These are phyloP conservation scores for Martiniozyma asiatica DNA, from an alignment of 1,139 yeast genomes.

Conservation along the genomic window DNA sequence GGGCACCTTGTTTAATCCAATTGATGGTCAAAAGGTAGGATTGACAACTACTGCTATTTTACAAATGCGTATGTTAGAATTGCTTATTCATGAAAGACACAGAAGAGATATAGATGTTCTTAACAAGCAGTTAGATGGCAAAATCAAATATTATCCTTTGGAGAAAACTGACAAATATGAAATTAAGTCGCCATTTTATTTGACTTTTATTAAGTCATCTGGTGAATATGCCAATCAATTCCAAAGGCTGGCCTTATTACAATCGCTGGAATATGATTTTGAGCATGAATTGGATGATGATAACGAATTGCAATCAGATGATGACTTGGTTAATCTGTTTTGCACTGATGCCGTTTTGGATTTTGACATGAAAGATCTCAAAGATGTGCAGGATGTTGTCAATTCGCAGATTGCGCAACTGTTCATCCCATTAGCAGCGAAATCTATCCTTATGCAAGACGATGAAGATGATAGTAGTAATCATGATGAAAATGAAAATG, in stretches of 20 bases:
- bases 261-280: conserved; percentile 23
- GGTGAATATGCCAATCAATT: conserved; percentile 16
- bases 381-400: conserved; percentile 11
- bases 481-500: conserved; percentile 1
- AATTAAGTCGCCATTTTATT: conserved; percentile 22
- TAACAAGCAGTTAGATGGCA: conserved; percentile 13
- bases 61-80: conserved; percentile 21
- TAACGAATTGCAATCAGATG: conserved; percentile 16
- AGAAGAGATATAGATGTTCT: conserved; percentile 21
- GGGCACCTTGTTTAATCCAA: conserved; percentile 14
- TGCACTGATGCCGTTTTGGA: conserved; percentile 18
- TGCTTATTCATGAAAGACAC: conserved; percentile 24
- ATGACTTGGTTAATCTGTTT: conserved; percentile 15
- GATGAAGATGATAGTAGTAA: conserved; percentile 6
- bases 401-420: conserved; percentile 19
- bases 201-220: conserved; percentile 12
- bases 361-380: conserved; percentile 11
- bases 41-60: conserved; percentile 21
- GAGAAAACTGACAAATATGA: conserved; percentile 19
- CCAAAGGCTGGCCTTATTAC: conserved; percentile 21
- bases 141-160: conserved; percentile 14
- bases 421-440: conserved; percentile 24
- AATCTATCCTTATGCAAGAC: conserved; percentile 16
- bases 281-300: conserved; percentile 19
- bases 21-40: conserved; percentile 11